Base-by-base conservation (phyloP, 371 early-diverging fungal species). In the Chytridiales sp. region DNA sequence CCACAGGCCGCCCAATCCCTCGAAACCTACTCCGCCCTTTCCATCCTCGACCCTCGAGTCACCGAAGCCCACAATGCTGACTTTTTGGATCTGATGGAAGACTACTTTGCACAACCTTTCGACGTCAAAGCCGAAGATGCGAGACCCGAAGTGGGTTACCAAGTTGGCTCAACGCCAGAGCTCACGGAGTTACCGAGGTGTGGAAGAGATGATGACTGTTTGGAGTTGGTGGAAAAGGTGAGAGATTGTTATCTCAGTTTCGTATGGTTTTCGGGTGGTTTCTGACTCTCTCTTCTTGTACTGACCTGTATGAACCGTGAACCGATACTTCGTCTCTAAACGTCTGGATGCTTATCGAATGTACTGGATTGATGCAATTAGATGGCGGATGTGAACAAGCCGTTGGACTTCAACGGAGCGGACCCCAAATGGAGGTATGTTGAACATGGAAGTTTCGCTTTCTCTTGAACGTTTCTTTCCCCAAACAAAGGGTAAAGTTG, bases 401-500 rank as follows among this genome's bases (percentile, higher is more conserved):
- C 77, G 29, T 34, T 67, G 34, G 60, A 59, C 26, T 74, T 70
- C 47, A 56, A 72, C 38, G 77, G 80, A 1, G 71, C 81, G 11
- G 88, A 88, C 64, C 84, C 85, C 29, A 88, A 88, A 64, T 88
- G 88, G 88, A 77, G 88, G 53, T 87, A 53, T 50, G 64, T 59
- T 43, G 46, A 35, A 63, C 19, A 8, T 5, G 1, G 4, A 1
- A 47, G 27, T 43, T 26, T n/a, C 15, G 21, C 4, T 39, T 30
- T 39, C 27, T 21, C 24, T 29, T 29, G 48, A 48, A 26, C 6
- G n/a, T n/a, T n/a, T n/a, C n/a, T n/a, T n/a, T n/a, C n/a, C n/a
- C n/a, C n/a, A n/a, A n/a, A n/a, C n/a, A n/a, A n/a, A n/a, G n/a
- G n/a, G n/a, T n/a, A n/a, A n/a, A n/a, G n/a, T n/a, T n/a, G n/a